These are phyloP conservation scores for Tolypocladium endophyticum DNA, from an alignment of 2,329 filamentous ascomycete genomes.

Conservation along the genomic window DNA sequence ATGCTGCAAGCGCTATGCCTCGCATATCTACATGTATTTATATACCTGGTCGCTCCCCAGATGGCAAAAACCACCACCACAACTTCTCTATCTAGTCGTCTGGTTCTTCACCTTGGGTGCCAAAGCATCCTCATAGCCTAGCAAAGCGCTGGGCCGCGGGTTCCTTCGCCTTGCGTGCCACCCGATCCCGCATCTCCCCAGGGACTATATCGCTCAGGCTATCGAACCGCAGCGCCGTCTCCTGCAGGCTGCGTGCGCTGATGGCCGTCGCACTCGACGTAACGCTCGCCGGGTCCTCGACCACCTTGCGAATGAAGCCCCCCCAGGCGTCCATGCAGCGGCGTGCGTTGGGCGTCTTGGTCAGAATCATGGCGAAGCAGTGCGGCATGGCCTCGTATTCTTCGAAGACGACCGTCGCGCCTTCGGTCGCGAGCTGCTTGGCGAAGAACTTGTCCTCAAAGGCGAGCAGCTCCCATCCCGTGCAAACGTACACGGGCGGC, in stretches of 20 bases:
- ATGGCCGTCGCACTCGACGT: slow-evolving; percentile 32
- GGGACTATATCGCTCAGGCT: slow-evolving; percentile 31
- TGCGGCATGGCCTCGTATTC: slow-evolving; percentile 78
- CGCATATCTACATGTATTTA: neutral
- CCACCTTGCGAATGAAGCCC: slow-evolving; percentile 39
- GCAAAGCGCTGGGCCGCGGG: slow-evolving; percentile 7
- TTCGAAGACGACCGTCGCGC: slow-evolving; percentile 53
- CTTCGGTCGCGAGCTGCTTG: slow-evolving; percentile 40
- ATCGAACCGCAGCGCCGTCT: slow-evolving; percentile 32
- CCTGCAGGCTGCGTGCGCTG: slow-evolving; percentile 39
- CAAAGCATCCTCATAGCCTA: slow-evolving; percentile 15
- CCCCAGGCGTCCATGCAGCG: slow-evolving; percentile 47
- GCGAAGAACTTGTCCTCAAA: slow-evolving; percentile 58
- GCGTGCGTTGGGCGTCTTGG: slow-evolving; percentile 29
- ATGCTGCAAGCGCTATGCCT: neutral
- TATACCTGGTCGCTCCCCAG: neutral
- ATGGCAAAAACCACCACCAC: neutral
- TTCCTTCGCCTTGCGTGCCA: slow-evolving; percentile 17
- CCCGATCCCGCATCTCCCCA: slow-evolving; percentile 29
- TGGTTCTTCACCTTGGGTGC: neutral
- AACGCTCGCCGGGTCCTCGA: slow-evolving; percentile 22
- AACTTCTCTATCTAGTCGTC: neutral
- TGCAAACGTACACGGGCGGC: slow-evolving; percentile 58
- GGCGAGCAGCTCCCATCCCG: slow-evolving; percentile 61
- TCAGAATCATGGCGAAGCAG: slow-evolving; percentile 53